Evolutionary conservation across 345 rosid genomes (phyloP).

Genomic region (Populus nigra): DNA sequence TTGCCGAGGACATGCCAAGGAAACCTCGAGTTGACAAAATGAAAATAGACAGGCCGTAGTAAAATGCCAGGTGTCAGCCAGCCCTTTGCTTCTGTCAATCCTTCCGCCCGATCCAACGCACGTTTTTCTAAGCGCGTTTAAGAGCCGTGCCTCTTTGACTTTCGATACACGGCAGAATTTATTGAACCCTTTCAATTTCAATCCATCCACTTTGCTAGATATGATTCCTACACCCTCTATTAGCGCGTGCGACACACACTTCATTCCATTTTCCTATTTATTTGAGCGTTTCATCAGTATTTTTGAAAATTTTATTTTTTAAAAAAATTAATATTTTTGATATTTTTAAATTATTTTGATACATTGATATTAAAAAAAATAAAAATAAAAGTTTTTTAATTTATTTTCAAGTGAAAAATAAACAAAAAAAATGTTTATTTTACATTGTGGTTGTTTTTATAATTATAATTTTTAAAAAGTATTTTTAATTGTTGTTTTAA

Average conservation of each 20-base stretch:
- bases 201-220: not conserved
- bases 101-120: constrained; percentile 48
- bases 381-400: no score
- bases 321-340: no score
- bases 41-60: not conserved
- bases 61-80: constrained; percentile 36
- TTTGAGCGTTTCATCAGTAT: no score
- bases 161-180: constrained; percentile 9
- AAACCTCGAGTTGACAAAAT: constrained; percentile 36
- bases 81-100: constrained; percentile 7
- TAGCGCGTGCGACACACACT: constrained; percentile 6
- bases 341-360: no score
- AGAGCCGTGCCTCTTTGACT: constrained; percentile 40
- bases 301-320: no score
- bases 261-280: not conserved
- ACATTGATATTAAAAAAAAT: no score
- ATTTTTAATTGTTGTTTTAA: no score
- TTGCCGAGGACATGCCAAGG: constrained; percentile 4
- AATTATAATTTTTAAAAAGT: no score
- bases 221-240: not conserved
- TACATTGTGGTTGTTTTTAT: no score
- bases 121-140: constrained; percentile 31
- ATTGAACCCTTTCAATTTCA: constrained; percentile 1
- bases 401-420: no score
- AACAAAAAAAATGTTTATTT: no score